Conservation (phyloP, 169 alveolate genomes). For the Theileria orientalis region DNA sequence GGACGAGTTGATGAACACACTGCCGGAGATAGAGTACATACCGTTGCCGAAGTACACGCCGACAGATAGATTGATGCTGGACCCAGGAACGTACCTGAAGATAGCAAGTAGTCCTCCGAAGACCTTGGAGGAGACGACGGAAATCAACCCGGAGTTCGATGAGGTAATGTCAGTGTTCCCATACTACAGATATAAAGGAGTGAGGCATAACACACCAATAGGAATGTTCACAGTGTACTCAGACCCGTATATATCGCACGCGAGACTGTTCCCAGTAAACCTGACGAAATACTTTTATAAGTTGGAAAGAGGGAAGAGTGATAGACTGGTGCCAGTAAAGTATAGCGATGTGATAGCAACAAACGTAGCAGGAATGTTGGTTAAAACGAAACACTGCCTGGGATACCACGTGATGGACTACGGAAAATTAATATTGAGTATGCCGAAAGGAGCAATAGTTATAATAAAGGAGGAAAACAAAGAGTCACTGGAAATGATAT, state of each 20-base stretch:
- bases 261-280: constrained; percentile 6
- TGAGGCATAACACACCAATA: background rate
- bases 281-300: background rate
- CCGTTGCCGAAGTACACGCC: background rate
- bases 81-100: background rate
- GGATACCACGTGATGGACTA: background rate
- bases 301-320: background rate
- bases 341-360: background rate
- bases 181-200: background rate
- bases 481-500: background rate
- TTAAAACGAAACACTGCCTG: background rate
- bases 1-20: background rate
- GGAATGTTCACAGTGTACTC: background rate
- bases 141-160: background rate
- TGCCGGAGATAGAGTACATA: constrained; percentile 4
- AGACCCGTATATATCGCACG: background rate
- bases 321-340: background rate
- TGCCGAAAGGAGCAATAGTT: background rate
- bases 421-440: background rate
- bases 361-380: background rate
- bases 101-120: background rate
- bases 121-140: background rate
- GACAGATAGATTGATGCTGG: background rate
- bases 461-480: background rate
- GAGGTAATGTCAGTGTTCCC: background rate